These are phyloP conservation scores for Suillus brevipes DNA, from an alignment of 768 basidiomycete species.

Conservation along the genomic window DNA sequence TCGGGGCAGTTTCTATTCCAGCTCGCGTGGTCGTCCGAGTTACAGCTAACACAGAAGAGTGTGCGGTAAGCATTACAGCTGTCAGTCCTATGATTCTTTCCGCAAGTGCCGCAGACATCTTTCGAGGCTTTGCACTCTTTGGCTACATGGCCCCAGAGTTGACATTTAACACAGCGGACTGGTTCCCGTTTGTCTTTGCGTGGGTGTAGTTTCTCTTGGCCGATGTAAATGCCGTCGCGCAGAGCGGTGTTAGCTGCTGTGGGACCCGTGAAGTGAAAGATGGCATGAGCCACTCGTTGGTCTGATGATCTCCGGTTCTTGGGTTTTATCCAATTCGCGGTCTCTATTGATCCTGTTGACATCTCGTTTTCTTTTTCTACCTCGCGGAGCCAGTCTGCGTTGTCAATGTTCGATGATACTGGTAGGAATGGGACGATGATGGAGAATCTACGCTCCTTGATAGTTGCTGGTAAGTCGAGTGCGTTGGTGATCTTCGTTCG, in stretches of 20 bases:
- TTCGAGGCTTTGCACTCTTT: not conserved
- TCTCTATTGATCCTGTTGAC: not conserved
- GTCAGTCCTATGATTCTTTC: not conserved
- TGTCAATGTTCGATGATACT: not conserved
- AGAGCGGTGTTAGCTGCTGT: not conserved
- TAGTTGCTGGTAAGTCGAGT: accelerated
- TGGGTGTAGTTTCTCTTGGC: not conserved
- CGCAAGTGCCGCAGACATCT: not conserved
- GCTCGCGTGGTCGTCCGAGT: slow-evolving; percentile 4
- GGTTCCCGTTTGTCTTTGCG: not conserved
- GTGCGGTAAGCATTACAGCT: accelerated
- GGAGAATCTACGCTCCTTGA: not conserved
- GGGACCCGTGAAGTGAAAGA: not conserved
- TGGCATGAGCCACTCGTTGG: not conserved
- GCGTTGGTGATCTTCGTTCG: not conserved
- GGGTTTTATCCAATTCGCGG: not conserved
- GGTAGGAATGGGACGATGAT: not conserved
- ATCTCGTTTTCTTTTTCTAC: not conserved
- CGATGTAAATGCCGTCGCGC: not conserved
- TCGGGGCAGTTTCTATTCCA: not conserved
- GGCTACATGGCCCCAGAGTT: not conserved
- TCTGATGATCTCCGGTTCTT: not conserved
- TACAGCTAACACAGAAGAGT: not conserved
- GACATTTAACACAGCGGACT: not conserved
- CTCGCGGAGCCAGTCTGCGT: not conserved